Evolutionary conservation across 129 eudicot species (phyloP), one percentile per base, ranked within the genome.

Genomic region (Glebionis coronaria): DNA sequence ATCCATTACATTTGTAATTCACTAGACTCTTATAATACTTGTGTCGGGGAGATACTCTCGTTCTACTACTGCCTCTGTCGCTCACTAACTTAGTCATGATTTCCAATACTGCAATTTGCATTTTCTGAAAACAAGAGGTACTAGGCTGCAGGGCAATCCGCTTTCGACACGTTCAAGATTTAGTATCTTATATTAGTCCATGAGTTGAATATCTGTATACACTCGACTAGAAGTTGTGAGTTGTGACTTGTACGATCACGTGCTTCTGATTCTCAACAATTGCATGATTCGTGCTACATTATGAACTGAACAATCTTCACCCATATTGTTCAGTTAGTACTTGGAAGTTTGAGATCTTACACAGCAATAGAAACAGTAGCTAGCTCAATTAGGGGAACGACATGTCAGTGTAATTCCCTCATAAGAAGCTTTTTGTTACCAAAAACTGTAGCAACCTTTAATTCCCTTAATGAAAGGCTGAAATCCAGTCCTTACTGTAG

Each of bases 381-480:
- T 65, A 40, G 63, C 71, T 73, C 56, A 53, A 27, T 14, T 5
- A 38, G 61, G 15, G 53, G 62, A 20, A 62, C 21, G 13, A 21
- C 50, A 21, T 19, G 54, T 50, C 1, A 2, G 4, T 73, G 38
- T 62, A 35, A 35, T 35, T 35, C 42, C 56, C 16, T 72, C 42
- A 16, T 62, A n/a, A 71, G 29, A 71, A 23, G 15, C 56, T 23
- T 63, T 40, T 21, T 23, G 64, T 73, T 52, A 72, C 61, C 50
- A 71, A 45, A 29, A 40, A 28, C 56, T 16, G 21, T 44, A 57
- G 44, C 42, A 10, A 23, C 55, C 63, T 40, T 62, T 63, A 35
- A 51, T 62, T 21, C 63, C 42, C 35, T 72, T 72, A 28, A 67
- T 45, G 63, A 44, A 56, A 51, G 56, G 10, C 45, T 70, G 74